Evolutionary conservation across 495 filamentous ascomycete species (phyloP), one percentile per base, ranked within the genome.

Genomic region (Trichoderma parareesei): DNA sequence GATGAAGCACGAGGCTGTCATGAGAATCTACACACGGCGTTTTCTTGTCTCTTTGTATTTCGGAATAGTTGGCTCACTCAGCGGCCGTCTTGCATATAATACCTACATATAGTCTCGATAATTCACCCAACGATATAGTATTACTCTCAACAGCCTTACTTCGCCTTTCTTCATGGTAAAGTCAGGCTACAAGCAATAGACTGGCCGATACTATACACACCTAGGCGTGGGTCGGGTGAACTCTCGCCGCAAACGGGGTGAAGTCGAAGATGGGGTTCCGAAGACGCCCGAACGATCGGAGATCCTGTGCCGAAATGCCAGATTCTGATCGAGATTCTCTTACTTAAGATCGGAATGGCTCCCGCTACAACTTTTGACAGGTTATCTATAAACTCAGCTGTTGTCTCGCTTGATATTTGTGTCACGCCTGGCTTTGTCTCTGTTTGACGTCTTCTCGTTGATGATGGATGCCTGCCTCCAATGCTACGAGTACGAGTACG

Each of bases 261-360:
- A 27, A 57, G 46, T 10, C 27, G 53, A 8, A 57, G 27, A 57
- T 57, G 53, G 53, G 53, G 53, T 57, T 57, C 53, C 53, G 53
- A 57, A 57, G 53, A 18, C 27, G 53, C 53, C 53, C 53, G 53
- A 57, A 33, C 27, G 27, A 27, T 27, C 27, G 27, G 27, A 27
- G 27, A 27, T 27, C 27, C 27, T 27, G 9, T 57, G 53, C 27
- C 53, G 53, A 27, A 27, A 10, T 57, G 11, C 53, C 18, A 57
- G 27, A 37, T 8, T 3, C 11, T 33, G 10, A 57, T 57, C 53
- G 53, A 57, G 53, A 57, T 57, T 48, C 53, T 16, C 27, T 27
- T 27, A 57, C 37, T 57, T 57, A 57, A 57, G 53, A 57, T 57
- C 53, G 35, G 16, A 10, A n/a, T n/a, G 27, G 18, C 18, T n/a